Evolutionary conservation across 2,329 filamentous ascomycete genomes (phyloP).

Genomic region (Exophiala spinifera): DNA sequence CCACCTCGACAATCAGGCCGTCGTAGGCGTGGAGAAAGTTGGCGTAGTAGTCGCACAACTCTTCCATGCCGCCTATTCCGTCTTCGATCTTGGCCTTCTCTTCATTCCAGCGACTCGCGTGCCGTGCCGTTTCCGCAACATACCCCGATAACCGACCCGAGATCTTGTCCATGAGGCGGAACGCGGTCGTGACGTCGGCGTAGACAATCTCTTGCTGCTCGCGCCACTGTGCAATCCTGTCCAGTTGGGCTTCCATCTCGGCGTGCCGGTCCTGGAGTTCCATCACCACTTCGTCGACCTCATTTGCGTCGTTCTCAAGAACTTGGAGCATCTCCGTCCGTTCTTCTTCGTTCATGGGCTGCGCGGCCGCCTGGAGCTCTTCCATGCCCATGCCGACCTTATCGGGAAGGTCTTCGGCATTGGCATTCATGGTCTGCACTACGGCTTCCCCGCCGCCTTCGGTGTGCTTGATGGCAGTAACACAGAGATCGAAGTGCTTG

Average conservation of each 20-base stretch:
- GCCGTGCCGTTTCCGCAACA: slow-evolving; percentile 47
- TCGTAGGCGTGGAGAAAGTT: slow-evolving; percentile 83
- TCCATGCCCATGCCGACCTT: slow-evolving; percentile 42
- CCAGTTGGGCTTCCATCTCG: slow-evolving; percentile 72
- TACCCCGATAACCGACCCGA: slow-evolving; percentile 60
- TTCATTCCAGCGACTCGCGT: slow-evolving; percentile 62
- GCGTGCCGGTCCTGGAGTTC: slow-evolving; percentile 71
- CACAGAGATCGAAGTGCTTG: slow-evolving; percentile 87
- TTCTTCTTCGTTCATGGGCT: slow-evolving; percentile 72
- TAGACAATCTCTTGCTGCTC: slow-evolving; percentile 56
- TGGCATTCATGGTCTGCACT: slow-evolving; percentile 54
- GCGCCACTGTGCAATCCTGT: slow-evolving; percentile 62
- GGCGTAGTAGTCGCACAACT: slow-evolving; percentile 78
- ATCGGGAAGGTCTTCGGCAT: slow-evolving; percentile 58
- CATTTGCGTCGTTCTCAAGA: slow-evolving; percentile 55
- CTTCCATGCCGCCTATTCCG: slow-evolving; percentile 72
- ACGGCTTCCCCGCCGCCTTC: slow-evolving; percentile 73
- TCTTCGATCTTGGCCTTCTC: slow-evolving; percentile 67
- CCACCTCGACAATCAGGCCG: slow-evolving; percentile 77
- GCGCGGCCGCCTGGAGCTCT: slow-evolving; percentile 49
- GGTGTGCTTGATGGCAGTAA: slow-evolving; percentile 85
- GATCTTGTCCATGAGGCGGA: slow-evolving; percentile 65
- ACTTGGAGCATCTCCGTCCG: slow-evolving; percentile 79
- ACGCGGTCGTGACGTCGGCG: slow-evolving; percentile 57
- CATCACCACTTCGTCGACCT: slow-evolving; percentile 61